Conservation (phyloP, 495 filamentous ascomycete genomes). For the Aspergillus conjunctus region DNA sequence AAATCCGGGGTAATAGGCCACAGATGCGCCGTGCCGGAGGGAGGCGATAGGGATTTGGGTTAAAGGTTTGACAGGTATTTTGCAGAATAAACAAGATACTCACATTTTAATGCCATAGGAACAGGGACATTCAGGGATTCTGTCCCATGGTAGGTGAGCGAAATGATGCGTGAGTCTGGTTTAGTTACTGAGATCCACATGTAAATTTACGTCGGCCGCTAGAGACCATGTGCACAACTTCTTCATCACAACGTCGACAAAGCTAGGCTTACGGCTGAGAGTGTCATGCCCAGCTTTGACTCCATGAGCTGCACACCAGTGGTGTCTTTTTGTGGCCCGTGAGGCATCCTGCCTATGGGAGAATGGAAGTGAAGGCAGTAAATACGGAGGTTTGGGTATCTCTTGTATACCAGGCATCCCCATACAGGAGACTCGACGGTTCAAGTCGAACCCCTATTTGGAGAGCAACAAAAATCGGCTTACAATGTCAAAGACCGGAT, state of each 20-base stretch:
- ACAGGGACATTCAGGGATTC: constrained; percentile 28
- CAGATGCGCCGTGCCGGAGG: constrained; percentile 2
- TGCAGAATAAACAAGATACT: constrained; percentile 20
- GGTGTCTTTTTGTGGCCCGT: too few species aligned
- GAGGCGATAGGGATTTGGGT: neutral
- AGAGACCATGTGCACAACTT: constrained; percentile 31
- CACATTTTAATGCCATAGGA: constrained; percentile 48
- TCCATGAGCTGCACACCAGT: too few species aligned
- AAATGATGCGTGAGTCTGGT: constrained; percentile 4
- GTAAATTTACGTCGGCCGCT: constrained; percentile 32
- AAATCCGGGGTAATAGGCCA: constrained; percentile 25
- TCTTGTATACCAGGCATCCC: too few species aligned
- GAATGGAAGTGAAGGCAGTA: too few species aligned
- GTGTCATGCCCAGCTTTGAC: too few species aligned
- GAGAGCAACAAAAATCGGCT: too few species aligned
- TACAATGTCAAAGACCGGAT: too few species aligned
- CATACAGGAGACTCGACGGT: too few species aligned
- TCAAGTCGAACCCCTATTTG: too few species aligned
- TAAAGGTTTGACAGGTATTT: neutral
- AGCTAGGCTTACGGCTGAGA: too few species aligned
- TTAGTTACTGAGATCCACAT: constrained; percentile 14
- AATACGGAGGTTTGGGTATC: too few species aligned
- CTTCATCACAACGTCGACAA: neutral
- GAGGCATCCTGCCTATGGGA: too few species aligned
- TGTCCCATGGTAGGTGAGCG: constrained; percentile 21